Base-by-base conservation (phyloP, 108 stramenopile species). In the Nitzschia inconspicua region DNA sequence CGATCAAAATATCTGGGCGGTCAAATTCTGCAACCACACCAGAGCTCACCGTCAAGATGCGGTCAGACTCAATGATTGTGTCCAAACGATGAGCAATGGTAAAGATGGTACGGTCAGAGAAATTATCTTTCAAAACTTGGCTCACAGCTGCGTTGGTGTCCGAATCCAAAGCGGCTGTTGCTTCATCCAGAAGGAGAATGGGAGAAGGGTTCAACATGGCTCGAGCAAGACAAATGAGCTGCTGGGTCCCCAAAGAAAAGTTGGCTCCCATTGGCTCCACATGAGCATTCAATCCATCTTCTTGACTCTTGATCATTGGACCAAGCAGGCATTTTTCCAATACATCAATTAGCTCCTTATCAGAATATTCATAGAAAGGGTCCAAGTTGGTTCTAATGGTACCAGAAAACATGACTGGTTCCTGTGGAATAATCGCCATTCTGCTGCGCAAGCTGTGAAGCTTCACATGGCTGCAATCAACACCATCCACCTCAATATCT, bases 361-460 rank as follows among this genome's bases (percentile, higher is more conserved):
- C 86, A 0, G 56, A 40, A 13, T 58, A 69, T 40, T 54, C 39
- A 8, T 70, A 71, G 41, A 92, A 92, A 2, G 92, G 92, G 51
- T 96, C 95, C 5, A 96, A 50, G 57, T 85, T 86, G 22, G 82
- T 68, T 31, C 93, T 70, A 28, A 96, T 49, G 2, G 90, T 85
- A 11, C 92, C 94, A 11, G 82, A 68, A 60, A 94, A 93, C 32
- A 96, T 67, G 24, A 90, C 67, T 6, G 94, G 94, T 35, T 92
- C 85, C 66, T 96, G 95, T 0, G 93, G 93, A 36, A 56, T 56
- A 36, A 56, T 56, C 55, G 55, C 34, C 55, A 56, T 56, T 5
- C 55, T 7, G 4, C 55, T 39, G 36, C 55, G 55, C 18, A 56
- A 13, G 10, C 8, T 39, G 36, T 36, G 4, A 44, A 86, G 77